Evolutionary conservation across 495 filamentous ascomycete species (phyloP).

Genomic region (Tuber umbilicatum): DNA sequence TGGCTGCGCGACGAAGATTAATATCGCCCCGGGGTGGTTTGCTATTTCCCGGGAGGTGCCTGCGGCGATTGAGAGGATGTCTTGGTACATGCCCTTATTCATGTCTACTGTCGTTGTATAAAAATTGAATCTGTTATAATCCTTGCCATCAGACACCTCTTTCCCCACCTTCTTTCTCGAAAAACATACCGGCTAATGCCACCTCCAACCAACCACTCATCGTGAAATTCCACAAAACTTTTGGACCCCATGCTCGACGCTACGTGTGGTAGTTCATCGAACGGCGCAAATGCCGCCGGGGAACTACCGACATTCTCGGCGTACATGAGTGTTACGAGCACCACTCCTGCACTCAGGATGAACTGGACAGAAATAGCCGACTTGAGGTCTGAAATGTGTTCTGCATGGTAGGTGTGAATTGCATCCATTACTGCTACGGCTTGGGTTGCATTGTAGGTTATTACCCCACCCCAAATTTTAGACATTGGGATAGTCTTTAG

Average conservation of each 20-base stretch:
- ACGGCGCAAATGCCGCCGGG: not conserved
- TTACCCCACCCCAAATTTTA: constrained; percentile 47
- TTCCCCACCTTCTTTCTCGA: not conserved
- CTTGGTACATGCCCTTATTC: constrained; percentile 12
- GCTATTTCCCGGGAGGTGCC: constrained; percentile 17
- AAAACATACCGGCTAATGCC: constrained; percentile 10
- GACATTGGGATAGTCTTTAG: constrained; percentile 40
- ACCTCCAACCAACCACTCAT: not conserved
- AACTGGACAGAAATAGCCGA: constrained; percentile 17
- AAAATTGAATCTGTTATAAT: constrained; percentile 4
- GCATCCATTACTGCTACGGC: constrained; percentile 35
- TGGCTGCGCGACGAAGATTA: constrained; percentile 47
- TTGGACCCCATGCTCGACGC: not conserved
- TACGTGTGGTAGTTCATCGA: not conserved
- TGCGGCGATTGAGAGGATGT: constrained; percentile 29
- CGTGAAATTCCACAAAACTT: not conserved
- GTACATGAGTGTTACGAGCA: constrained; percentile 27
- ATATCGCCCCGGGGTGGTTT: constrained; percentile 26
- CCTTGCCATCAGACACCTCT: not conserved
- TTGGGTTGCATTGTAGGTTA: constrained; percentile 46
- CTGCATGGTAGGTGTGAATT: constrained; percentile 29
- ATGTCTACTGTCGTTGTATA: constrained; percentile 11
- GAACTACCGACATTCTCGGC: constrained; percentile 30
- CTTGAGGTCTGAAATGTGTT: constrained; percentile 12
- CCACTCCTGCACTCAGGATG: constrained; percentile 8